These are phyloP conservation scores for Auricularia cornea DNA, from an alignment of 768 basidiomycete species.

Conservation along the genomic window DNA sequence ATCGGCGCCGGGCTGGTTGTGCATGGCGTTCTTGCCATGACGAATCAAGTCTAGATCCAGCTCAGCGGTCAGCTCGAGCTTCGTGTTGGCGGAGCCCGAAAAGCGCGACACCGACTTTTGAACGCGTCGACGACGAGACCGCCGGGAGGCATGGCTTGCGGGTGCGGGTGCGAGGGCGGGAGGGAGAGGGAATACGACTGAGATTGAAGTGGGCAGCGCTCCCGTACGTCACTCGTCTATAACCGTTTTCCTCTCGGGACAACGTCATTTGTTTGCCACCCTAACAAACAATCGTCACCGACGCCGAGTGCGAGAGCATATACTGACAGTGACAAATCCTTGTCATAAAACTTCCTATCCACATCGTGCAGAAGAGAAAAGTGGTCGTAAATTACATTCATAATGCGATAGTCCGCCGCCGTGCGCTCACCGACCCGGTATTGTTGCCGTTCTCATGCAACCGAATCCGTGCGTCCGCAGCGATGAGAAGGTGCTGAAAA, in stretches of 20 bases:
- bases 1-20: conserved; percentile 14
- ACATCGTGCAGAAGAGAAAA: no score
- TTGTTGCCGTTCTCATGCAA: background rate
- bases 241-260: no score
- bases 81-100: conserved; percentile 15
- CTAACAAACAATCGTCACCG: no score
- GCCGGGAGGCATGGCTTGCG: conserved; percentile 13
- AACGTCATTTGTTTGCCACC: no score
- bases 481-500: background rate
- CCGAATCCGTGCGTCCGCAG: background rate
- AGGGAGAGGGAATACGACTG: background rate
- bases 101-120: conserved; percentile 52
- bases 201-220: no score
- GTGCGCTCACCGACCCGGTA: background rate
- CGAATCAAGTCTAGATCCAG: conserved; percentile 39
- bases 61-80: conserved; percentile 7
- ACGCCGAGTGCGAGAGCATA: no score
- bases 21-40: conserved; percentile 42
- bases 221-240: no score
- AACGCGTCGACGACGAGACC: conserved; percentile 72
- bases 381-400: background rate
- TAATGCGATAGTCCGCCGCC: background rate
- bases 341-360: no score
- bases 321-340: no score
- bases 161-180: background rate